Percentiles rank a stretch among this genome's conserved stretches.
phyloP scores from a whole-genome alignment of 257 asterid genomes.

The Solanum habrochaites region DNA sequence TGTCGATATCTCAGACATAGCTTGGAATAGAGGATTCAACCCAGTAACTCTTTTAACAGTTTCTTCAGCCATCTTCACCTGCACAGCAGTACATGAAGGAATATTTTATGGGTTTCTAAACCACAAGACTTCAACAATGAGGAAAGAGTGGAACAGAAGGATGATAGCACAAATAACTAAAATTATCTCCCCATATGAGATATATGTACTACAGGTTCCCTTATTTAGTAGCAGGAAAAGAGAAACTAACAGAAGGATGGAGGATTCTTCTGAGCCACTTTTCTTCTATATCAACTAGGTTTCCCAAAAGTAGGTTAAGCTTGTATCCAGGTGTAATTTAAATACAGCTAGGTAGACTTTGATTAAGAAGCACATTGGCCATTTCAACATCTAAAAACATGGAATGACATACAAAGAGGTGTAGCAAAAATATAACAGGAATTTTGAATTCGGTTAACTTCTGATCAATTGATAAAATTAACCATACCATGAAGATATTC shows the following conservation, averaged over 20 bases:
- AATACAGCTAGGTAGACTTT: background rate
- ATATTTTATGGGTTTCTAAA: background rate
- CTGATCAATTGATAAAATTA: background rate
- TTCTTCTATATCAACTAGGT: background rate
- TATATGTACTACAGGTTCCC: background rate
- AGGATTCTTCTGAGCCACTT: background rate
- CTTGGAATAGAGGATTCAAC: slow-evolving; percentile 66
- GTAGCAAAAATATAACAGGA: background rate
- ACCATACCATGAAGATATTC: background rate
- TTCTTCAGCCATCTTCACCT: slow-evolving; percentile 98
- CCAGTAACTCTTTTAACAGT: slow-evolving; percentile 88
- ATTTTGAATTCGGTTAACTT: background rate
- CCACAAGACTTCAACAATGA: background rate
- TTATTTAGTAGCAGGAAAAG: background rate
- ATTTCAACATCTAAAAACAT: background rate
- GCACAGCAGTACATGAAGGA: background rate
- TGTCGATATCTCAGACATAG: slow-evolving; percentile 68
- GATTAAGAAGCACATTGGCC: background rate
- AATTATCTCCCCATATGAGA: background rate
- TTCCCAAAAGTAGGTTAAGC: background rate
- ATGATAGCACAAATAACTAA: background rate
- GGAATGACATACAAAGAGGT: background rate
- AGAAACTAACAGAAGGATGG: background rate
- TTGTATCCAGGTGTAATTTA: background rate
- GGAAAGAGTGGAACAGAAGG: background rate